These are phyloP conservation scores for Arachnomyces sp. DNA, from an alignment of 2,329 filamentous ascomycete genomes.

Conservation along the genomic window DNA sequence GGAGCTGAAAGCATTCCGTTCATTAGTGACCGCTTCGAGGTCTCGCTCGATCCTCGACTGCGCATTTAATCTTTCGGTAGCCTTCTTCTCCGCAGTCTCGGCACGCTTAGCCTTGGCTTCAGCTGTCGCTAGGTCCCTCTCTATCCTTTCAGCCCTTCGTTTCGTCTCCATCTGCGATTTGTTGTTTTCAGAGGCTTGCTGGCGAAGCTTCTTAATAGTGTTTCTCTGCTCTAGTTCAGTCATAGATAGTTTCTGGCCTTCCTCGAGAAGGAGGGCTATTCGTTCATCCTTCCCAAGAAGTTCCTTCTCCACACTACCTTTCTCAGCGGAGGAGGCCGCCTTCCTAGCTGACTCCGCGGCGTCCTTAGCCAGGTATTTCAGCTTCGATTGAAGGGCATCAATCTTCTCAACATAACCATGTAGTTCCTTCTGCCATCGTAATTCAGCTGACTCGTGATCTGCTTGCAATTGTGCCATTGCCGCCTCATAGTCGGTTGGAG, in stretches of 20 bases:
- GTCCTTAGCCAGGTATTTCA: slow-evolving; percentile 78
- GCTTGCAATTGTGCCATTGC: slow-evolving; percentile 42
- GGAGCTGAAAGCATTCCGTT: slow-evolving; percentile 55
- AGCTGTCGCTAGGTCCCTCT: slow-evolving; percentile 43
- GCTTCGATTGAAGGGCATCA: slow-evolving; percentile 82
- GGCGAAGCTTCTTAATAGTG: slow-evolving; percentile 69
- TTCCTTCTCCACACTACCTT: slow-evolving; percentile 64
- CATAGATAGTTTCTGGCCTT: slow-evolving; percentile 80
- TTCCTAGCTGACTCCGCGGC: slow-evolving; percentile 67
- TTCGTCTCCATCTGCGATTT: slow-evolving; percentile 42
- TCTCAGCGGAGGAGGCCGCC: slow-evolving; percentile 52
- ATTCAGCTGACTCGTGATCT: slow-evolving; percentile 44
- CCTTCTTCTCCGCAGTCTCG: slow-evolving; percentile 50
- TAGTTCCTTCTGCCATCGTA: slow-evolving; percentile 69
- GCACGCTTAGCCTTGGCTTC: slow-evolving; percentile 53
- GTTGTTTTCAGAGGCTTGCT: slow-evolving; percentile 43
- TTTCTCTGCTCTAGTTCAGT: slow-evolving; percentile 77
- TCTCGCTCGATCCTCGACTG: slow-evolving; percentile 48
- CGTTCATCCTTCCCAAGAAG: slow-evolving; percentile 83
- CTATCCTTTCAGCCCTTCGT: slow-evolving; percentile 51
- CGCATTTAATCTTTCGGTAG: slow-evolving; percentile 47
- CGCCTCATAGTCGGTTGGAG: slow-evolving; percentile 31
- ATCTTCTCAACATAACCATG: slow-evolving; percentile 79
- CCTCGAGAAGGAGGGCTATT: slow-evolving; percentile 81
- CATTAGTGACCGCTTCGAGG: slow-evolving; percentile 52